phyloP scores from a whole-genome alignment of 2,329 filamentous ascomycete species.

The Monilinia laxa region DNA sequence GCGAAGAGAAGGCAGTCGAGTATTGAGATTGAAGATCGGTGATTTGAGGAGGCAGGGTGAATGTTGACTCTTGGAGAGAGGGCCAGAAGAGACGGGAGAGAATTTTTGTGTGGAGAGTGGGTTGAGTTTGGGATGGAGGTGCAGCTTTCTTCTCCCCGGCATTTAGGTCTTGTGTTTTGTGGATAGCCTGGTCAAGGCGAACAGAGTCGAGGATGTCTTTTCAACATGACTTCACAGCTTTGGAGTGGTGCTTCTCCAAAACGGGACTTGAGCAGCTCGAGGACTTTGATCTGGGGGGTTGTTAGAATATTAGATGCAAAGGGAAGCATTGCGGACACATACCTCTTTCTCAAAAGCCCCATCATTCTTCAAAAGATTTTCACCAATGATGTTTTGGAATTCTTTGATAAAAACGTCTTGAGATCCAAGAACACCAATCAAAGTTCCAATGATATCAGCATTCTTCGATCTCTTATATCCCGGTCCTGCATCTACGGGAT shows the following conservation, averaged over 20 bases:
- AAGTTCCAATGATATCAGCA: slow-evolving; percentile 86
- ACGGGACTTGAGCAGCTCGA: slow-evolving; percentile 82
- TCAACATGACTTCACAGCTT: slow-evolving; percentile 95
- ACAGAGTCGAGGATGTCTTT: slow-evolving; percentile 82
- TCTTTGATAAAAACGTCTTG: slow-evolving; percentile 94
- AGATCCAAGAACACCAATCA: slow-evolving; percentile 84
- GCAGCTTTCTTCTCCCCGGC: slow-evolving; percentile 38
- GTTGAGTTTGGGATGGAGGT: slow-evolving; percentile 35
- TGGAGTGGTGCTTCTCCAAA: slow-evolving; percentile 86
- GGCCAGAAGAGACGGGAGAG: slow-evolving; percentile 95
- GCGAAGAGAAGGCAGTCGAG: slow-evolving; percentile 69
- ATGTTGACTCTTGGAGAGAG: slow-evolving; percentile 67
- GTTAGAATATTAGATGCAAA: slow-evolving; percentile 26
- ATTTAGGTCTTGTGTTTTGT: slow-evolving; percentile 49
- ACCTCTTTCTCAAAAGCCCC: slow-evolving; percentile 71
- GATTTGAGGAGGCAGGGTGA: slow-evolving; percentile 61
- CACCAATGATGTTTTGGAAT: slow-evolving; percentile 84
- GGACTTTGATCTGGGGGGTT: slow-evolving; percentile 61
- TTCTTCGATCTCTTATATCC: slow-evolving; percentile 88
- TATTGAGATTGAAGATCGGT: slow-evolving; percentile 66
- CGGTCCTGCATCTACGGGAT: slow-evolving; percentile 87
- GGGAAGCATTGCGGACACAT: slow-evolving; percentile 9
- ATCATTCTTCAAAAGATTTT: slow-evolving; percentile 69
- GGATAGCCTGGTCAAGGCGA: slow-evolving; percentile 67
- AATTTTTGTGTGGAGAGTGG: slow-evolving; percentile 72